phyloP scores from a whole-genome alignment of 257 asterid species.

The Salvia splendens region DNA sequence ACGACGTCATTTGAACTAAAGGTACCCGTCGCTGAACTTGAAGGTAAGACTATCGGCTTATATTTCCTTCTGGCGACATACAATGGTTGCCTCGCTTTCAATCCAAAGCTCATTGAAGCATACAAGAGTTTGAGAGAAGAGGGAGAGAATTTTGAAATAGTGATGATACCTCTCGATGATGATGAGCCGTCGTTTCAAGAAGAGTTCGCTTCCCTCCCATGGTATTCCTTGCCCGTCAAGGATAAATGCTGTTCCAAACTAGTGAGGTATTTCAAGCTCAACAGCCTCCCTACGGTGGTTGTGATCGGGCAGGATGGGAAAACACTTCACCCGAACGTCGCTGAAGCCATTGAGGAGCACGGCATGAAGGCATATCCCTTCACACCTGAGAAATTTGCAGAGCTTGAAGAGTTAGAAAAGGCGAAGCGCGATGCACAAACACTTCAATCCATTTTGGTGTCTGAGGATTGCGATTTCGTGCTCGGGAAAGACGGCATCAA shows the following conservation, averaged over 20 bases:
- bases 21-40: conserved; percentile 73
- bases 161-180: conserved; percentile 77
- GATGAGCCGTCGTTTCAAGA: conserved; percentile 52
- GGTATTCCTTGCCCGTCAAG: conserved; percentile 72
- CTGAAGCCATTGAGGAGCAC: conserved; percentile 73
- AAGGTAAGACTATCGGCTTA: conserved; percentile 75
- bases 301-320: conserved; percentile 87
- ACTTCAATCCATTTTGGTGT: conserved; percentile 77
- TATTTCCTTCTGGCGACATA: conserved; percentile 53
- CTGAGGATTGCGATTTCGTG: conserved; percentile 60
- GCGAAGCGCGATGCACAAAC: conserved; percentile 82
- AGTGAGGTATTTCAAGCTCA: conserved; percentile 62
- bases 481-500: conserved; percentile 66
- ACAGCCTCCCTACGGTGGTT: conserved; percentile 61
- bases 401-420: conserved; percentile 70
- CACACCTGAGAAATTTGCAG: conserved; percentile 70
- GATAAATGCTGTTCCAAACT: conserved; percentile 61
- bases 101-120: conserved; percentile 50
- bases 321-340: conserved; percentile 69
- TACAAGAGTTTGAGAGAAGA: conserved; percentile 54
- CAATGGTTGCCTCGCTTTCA: conserved; percentile 45
- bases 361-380: conserved; percentile 78
- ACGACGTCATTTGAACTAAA: conserved; percentile 22
- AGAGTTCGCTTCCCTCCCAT: conserved; percentile 58
- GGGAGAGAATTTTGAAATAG: conserved; percentile 68